Evolutionary conservation across 2,329 filamentous ascomycete species (phyloP).

Genomic region (Penicillium hordei): DNA sequence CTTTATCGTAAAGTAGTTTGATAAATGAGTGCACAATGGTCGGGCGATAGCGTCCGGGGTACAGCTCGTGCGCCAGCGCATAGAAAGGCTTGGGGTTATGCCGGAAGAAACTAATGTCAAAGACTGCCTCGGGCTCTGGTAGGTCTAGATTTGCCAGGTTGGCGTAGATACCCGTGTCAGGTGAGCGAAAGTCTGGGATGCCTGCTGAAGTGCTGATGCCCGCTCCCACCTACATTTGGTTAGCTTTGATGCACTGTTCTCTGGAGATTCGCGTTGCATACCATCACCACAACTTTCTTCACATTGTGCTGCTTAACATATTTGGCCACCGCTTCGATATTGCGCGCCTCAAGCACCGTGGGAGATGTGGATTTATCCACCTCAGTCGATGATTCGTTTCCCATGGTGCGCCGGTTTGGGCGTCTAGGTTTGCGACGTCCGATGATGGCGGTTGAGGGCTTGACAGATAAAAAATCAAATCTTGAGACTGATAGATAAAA

Average conservation of each 20-base stretch:
- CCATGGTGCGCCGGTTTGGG: slow-evolving; percentile 58
- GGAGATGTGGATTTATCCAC: slow-evolving; percentile 66
- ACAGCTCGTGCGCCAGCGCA: slow-evolving; percentile 83
- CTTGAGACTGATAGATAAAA: not conserved
- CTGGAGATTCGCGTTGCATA: slow-evolving; percentile 31
- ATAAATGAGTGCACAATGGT: slow-evolving; percentile 92
- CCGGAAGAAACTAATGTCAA: slow-evolving; percentile 88
- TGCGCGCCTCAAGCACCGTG: slow-evolving; percentile 65
- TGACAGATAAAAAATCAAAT: not conserved
- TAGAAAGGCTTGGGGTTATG: slow-evolving; percentile 87
- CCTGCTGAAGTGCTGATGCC: slow-evolving; percentile 62
- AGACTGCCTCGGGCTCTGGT: slow-evolving; percentile 87
- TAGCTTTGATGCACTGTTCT: not conserved
- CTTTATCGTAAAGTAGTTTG: slow-evolving; percentile 74
- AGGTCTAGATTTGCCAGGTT: slow-evolving; percentile 85
- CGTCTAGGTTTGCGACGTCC: slow-evolving; percentile 27
- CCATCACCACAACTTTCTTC: slow-evolving; percentile 77
- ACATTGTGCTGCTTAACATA: slow-evolving; percentile 71
- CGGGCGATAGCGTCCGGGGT: slow-evolving; percentile 83
- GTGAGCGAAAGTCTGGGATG: slow-evolving; percentile 93
- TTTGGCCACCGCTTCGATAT: slow-evolving; percentile 72
- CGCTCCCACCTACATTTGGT: slow-evolving; percentile 64
- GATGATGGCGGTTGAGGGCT: slow-evolving; percentile 14
- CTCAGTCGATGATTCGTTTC: slow-evolving; percentile 73
- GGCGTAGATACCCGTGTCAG: slow-evolving; percentile 88